Evolutionary conservation across 768 basidiomycete genomes (phyloP), one percentile per base, ranked within the genome.

Genomic region (Lactarius indigo): DNA sequence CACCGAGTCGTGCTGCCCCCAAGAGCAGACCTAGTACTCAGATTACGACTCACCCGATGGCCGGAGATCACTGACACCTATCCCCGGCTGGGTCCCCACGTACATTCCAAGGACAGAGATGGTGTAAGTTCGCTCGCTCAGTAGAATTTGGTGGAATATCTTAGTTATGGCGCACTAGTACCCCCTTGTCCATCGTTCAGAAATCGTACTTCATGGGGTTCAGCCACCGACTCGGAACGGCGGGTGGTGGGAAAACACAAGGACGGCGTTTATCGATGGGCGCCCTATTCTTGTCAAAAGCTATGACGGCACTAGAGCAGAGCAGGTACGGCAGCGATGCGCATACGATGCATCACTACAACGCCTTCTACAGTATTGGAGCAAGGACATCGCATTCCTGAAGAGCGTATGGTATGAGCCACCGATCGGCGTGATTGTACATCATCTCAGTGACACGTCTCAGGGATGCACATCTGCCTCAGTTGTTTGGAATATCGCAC

Each of bases 381-480:
- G 33, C 4, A 28, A 64, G n/a, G 64, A 64, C 30, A 17, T 64
- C 12, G 56, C 64, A 31, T 59, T 64, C 20, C 41, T 64, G 42
- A 59, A 64, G 57, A 64, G 56, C 18, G 37, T 39, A 9, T 64
- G 64, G 64, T 64, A 50, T 15, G 64, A 47, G 15, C 28, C 18
- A 2, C 26, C 28, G 55, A 17, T n/a, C 4, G 20, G 9, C 18
- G 9, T 58, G 39, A 13, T 44, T 28, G 2, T 30, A 42, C 28
- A 26, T 20, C n/a, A 10, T 56, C 41, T 54, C 50, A 15, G 44
- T 26, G 5, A 30, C 26, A 18, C 13, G 13, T 57, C 5, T 15
- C n/a, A 64, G 64, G 63, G 52, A 64, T 18, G 57, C 64, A 18
- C 64, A 57, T 10, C 57, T 64, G 10, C 64, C 64, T 44, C 64